These are phyloP conservation scores for Volvox africanus DNA, from an alignment of 139 green algal genomes.

Conservation along the genomic window DNA sequence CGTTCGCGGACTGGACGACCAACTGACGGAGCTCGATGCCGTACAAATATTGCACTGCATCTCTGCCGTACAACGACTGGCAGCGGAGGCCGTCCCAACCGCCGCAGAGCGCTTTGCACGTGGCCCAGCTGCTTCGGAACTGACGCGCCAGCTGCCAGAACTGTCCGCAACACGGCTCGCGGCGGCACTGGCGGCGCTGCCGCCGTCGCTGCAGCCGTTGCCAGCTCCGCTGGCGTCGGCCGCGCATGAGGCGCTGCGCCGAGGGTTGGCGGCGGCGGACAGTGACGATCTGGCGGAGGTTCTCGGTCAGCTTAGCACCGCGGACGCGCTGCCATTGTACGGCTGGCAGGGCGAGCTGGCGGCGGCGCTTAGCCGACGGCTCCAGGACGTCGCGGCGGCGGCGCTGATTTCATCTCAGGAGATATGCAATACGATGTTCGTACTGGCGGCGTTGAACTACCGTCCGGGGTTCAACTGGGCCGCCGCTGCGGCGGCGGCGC, in stretches of 20 bases:
- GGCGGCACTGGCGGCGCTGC: conserved; percentile 26
- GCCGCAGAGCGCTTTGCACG: background rate
- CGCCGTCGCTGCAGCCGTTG: background rate
- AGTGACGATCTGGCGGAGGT: conserved; percentile 26
- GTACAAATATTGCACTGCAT: conserved; percentile 23
- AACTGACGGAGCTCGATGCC: background rate
- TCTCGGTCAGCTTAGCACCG: background rate
- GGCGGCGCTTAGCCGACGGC: background rate
- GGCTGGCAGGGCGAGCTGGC: conserved; percentile 38
- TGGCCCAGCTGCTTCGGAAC: background rate
- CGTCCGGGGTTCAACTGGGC: background rate
- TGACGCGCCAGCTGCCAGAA: background rate
- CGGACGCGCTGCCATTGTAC: conserved; percentile 25
- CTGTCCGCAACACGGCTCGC: conserved; percentile 3
- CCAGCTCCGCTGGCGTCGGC: conserved; percentile 25
- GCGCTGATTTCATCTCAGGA: background rate
- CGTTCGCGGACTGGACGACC: background rate
- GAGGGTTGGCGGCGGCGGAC: background rate
- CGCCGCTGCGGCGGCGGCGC: background rate
- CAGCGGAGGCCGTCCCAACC: background rate
- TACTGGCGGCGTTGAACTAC: conserved; percentile 41
- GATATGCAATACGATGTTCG: conserved; percentile 31
- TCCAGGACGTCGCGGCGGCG: background rate
- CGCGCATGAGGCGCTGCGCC: background rate
- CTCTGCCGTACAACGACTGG: background rate